These are phyloP conservation scores for Zygnema circumcarinatum DNA, from an alignment of 139 green algal species.

Conservation along the genomic window DNA sequence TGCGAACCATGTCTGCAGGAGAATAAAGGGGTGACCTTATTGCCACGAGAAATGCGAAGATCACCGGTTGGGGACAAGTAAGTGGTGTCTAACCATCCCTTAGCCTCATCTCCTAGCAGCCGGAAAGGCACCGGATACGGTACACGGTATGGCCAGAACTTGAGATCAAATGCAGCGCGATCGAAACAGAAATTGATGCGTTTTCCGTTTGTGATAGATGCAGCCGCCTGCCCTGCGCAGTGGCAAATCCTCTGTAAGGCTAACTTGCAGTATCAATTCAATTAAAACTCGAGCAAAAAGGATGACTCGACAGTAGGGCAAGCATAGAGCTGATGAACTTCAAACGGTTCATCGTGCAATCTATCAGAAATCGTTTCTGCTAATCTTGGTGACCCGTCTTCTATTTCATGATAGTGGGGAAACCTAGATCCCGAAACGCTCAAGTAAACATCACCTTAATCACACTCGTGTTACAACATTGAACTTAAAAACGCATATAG, in stretches of 20 bases:
- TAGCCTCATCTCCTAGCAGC: constrained; percentile 90
- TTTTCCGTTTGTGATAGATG: constrained; percentile 9
- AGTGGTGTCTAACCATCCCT: constrained; percentile 73
- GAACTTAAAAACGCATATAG: no score
- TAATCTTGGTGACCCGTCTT: no score
- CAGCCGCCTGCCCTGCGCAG: constrained; percentile 28
- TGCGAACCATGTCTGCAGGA: no score
- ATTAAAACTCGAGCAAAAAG: background rate
- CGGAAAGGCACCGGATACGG: constrained; percentile 97
- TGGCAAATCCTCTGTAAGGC: background rate
- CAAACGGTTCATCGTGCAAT: no score
- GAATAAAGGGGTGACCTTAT: no score
- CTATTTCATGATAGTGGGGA: no score
- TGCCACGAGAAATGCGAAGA: constrained; percentile 59
- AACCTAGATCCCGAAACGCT: no score
- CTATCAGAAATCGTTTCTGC: no score
- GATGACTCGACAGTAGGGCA: background rate
- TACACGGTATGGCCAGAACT: constrained; percentile 56
- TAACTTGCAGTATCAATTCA: background rate
- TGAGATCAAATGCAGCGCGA: constrained; percentile 82
- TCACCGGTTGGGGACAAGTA: constrained; percentile 57
- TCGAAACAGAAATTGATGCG: constrained; percentile 55
- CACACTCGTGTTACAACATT: no score
- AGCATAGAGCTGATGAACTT: no score
- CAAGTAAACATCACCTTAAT: no score